phyloP scores from a whole-genome alignment of 192 early-diverging fungal species.

The Entomortierella chlamydospora region DNA sequence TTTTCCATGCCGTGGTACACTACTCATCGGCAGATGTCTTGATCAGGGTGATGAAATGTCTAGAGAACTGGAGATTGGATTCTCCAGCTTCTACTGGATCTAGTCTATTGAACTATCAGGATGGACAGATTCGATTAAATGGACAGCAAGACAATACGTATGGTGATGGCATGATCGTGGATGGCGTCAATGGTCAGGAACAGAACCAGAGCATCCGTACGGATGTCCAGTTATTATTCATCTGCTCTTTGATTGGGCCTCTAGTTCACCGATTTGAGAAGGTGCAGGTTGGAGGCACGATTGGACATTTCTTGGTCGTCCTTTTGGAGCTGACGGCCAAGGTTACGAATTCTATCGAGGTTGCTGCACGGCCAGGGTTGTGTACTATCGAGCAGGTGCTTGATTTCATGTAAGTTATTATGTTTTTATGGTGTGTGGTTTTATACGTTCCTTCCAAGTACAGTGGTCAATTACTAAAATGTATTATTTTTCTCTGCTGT shows the following conservation, averaged over 20 bases:
- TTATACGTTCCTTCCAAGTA: background rate
- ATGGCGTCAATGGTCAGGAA: constrained; percentile 2
- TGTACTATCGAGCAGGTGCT: constrained; percentile 61
- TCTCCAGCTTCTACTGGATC: constrained; percentile 15
- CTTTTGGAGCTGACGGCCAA: constrained; percentile 59
- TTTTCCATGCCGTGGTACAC: constrained; percentile 79
- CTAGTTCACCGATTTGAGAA: constrained; percentile 77
- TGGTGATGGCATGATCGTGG: constrained; percentile 12
- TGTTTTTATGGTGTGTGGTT: background rate
- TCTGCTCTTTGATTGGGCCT: constrained; percentile 78
- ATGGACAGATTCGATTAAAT: constrained; percentile 19
- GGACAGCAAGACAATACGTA: constrained; percentile 5
- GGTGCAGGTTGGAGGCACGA: constrained; percentile 57
- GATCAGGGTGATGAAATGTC: constrained; percentile 58
- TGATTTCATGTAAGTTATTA: constrained; percentile 67
- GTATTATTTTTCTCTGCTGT: background rate
- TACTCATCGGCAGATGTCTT: constrained; percentile 79
- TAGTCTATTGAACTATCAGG: constrained; percentile 25
- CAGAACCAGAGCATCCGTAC: constrained; percentile 51
- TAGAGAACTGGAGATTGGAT: constrained; percentile 48
- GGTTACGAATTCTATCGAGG: constrained; percentile 57
- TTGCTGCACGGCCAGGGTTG: constrained; percentile 54
- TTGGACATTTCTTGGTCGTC: constrained; percentile 55
- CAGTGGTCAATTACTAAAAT: background rate
- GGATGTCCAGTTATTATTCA: constrained; percentile 78